A percentile compares a stretch with the other conserved stretches of the same genome.
phyloP scores from a whole-genome alignment of 768 basidiomycete genomes.

The Auricularia sp. region DNA sequence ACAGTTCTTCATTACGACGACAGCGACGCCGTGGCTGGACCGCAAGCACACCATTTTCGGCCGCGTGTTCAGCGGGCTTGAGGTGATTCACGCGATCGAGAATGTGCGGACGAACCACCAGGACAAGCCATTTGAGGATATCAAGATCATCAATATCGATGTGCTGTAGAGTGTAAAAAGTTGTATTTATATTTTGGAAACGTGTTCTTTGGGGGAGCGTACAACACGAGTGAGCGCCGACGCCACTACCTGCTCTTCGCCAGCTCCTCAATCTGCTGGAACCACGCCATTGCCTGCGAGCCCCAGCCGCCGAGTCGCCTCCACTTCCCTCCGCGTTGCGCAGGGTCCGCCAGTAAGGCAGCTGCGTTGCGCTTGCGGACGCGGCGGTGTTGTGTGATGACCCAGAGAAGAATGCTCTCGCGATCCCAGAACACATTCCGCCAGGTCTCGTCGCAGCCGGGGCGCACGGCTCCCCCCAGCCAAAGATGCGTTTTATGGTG shows the following conservation, averaged over 20 bases:
- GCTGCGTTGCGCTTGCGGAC: slow-evolving; percentile 19
- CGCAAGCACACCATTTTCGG: slow-evolving; percentile 92
- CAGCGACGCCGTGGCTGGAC: slow-evolving; percentile 87
- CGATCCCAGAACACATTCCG: slow-evolving; percentile 35
- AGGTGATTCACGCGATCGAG: slow-evolving; percentile 87
- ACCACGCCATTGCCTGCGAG: slow-evolving; percentile 33
- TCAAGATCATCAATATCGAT: slow-evolving; percentile 71
- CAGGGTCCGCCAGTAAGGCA: slow-evolving; percentile 24
- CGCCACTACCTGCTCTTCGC: neutral
- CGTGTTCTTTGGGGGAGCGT: too few species aligned
- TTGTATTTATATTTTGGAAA: too few species aligned
- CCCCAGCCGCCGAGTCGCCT: slow-evolving; percentile 44
- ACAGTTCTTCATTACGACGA: slow-evolving; percentile 97
- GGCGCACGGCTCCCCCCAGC: slow-evolving; percentile 29
- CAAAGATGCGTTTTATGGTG: slow-evolving; percentile 39
- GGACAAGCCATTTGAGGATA: slow-evolving; percentile 89
- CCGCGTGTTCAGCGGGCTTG: slow-evolving; percentile 74
- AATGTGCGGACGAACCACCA: slow-evolving; percentile 76
- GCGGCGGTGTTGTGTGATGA: slow-evolving; percentile 32
- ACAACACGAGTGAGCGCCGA: too few species aligned
- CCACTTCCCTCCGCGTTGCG: slow-evolving; percentile 32
- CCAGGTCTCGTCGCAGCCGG: slow-evolving; percentile 36
- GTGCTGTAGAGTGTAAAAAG: slow-evolving; percentile 3
- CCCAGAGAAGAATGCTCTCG: slow-evolving; percentile 46
- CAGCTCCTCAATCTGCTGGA: slow-evolving; percentile 9